Conservation (phyloP, 495 filamentous ascomycete genomes). For the Aspergillus nidulans region DNA sequence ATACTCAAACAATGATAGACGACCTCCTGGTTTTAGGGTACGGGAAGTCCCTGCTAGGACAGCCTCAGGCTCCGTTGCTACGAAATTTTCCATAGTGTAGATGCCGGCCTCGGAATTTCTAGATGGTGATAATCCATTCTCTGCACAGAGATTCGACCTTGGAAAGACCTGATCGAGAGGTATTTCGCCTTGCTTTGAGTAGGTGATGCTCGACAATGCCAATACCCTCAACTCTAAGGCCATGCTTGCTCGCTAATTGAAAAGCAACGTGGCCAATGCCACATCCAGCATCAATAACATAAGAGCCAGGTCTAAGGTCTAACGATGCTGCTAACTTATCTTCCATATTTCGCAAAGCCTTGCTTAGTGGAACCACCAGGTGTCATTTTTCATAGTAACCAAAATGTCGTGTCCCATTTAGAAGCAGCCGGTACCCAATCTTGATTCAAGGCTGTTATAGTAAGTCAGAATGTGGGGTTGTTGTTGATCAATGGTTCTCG, state of each 20-base stretch:
- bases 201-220: slow-evolving; percentile 51
- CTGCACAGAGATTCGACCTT: slow-evolving; percentile 30
- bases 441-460: slow-evolving; percentile 44
- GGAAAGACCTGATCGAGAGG: slow-evolving; percentile 30
- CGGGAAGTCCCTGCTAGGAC: slow-evolving; percentile 46
- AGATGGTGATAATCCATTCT: slow-evolving; percentile 54
- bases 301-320: slow-evolving; percentile 32
- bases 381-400: slow-evolving; percentile 44
- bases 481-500: slow-evolving; percentile 26
- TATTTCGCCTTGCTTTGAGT: slow-evolving; percentile 38
- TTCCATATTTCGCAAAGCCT: slow-evolving; percentile 44
- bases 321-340: slow-evolving; percentile 39
- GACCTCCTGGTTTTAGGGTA: slow-evolving; percentile 45
- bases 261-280: slow-evolving; percentile 48
- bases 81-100: slow-evolving; percentile 58
- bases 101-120: slow-evolving; percentile 37
- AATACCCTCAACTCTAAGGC: slow-evolving; percentile 43
- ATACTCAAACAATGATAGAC: slow-evolving; percentile 46
- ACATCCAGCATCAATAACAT: slow-evolving; percentile 51
- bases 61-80: slow-evolving; percentile 46
- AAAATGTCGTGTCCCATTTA: slow-evolving; percentile 50
- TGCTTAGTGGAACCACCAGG: slow-evolving; percentile 43
- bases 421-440: slow-evolving; percentile 46
- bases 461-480: slow-evolving; percentile 38
- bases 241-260: slow-evolving; percentile 37